These are phyloP conservation scores for Botrytis fragariae DNA, from an alignment of 2,329 filamentous ascomycete genomes.

Conservation along the genomic window DNA sequence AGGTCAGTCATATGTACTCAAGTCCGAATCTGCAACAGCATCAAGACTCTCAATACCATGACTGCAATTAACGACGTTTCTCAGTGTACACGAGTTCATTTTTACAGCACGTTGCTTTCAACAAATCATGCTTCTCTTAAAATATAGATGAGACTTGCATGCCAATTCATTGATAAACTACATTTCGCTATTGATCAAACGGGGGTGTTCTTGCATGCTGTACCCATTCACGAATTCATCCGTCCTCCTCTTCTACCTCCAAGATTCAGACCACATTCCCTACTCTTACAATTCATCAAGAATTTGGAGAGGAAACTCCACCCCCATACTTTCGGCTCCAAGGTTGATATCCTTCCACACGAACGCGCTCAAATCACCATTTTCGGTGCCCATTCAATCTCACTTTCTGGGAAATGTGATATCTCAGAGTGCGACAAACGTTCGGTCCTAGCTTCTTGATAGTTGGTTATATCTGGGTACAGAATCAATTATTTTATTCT, in stretches of 20 bases:
- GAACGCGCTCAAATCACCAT: not conserved
- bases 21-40: too few species aligned
- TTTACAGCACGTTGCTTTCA: too few species aligned
- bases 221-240: not conserved
- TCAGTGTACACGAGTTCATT: not conserved
- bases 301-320: not conserved
- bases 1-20: not conserved
- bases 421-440: not conserved
- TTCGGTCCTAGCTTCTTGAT: not conserved
- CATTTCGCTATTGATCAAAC: not conserved
- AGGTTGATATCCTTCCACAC: not conserved
- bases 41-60: not conserved
- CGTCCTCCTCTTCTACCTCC: not conserved
- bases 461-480: not conserved
- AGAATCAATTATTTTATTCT: too few species aligned
- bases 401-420: too few species aligned
- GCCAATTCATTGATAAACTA: not conserved
- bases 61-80: not conserved
- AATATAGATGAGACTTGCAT: not conserved
- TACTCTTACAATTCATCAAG: not conserved
- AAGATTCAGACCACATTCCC: not conserved
- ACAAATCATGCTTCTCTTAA: not conserved
- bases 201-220: not conserved
- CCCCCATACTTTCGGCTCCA: not conserved
- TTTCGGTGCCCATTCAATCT: not conserved